A percentile compares a stretch with the other conserved stretches of the same genome.
phyloP scores from a whole-genome alignment of 257 asterid genomes.

The Nicotiana obtusifolia region DNA sequence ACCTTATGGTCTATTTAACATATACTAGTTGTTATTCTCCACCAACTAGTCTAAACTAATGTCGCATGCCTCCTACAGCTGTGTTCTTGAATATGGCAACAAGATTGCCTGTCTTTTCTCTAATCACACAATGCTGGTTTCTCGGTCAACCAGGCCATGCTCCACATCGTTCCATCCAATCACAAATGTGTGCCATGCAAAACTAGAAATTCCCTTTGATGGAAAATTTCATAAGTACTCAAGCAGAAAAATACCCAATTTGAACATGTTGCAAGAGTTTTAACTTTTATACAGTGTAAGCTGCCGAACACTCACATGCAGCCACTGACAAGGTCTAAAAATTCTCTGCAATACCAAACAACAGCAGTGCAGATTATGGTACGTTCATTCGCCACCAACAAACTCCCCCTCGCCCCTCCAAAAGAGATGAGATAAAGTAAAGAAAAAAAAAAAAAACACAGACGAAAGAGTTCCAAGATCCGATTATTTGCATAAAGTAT shows the following conservation, averaged over 20 bases:
- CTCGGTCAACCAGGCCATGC: background rate
- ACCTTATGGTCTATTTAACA: background rate
- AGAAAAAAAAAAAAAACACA: background rate
- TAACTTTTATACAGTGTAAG: background rate
- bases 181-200: background rate
- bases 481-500: background rate
- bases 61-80: too few species aligned
- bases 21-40: too few species aligned
- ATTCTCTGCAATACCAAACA: background rate
- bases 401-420: background rate
- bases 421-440: background rate
- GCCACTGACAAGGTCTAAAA: background rate
- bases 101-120: too few species aligned
- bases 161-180: background rate
- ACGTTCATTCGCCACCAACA: constrained; percentile 1
- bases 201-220: background rate
- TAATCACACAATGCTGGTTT: background rate
- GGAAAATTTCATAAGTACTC: background rate
- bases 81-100: too few species aligned
- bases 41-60: too few species aligned
- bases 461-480: background rate
- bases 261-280: background rate
- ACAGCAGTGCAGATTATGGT: background rate
- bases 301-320: background rate
- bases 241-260: background rate